Evolutionary conservation across 2,329 filamentous ascomycete species (phyloP).

Genomic region (Cladosporium phlei): DNA sequence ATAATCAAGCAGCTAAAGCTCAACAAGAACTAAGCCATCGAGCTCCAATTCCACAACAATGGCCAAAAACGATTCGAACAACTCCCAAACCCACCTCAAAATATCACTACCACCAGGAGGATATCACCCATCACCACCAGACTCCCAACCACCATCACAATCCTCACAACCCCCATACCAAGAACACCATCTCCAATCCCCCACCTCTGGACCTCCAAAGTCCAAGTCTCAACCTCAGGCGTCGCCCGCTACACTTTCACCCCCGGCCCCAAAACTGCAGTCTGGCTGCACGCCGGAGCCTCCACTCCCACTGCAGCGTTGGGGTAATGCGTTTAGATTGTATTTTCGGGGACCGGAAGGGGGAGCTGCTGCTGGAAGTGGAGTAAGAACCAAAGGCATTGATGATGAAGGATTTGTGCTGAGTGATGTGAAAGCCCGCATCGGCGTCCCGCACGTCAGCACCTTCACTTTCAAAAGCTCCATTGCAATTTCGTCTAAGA

Average conservation of each 20-base stretch:
- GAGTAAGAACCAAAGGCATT: neutral
- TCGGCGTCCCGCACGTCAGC: slow-evolving; percentile 3
- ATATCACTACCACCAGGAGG: no score
- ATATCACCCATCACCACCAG: no score
- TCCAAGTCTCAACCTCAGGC: slow-evolving; percentile 5
- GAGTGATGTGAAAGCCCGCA: slow-evolving; percentile 8
- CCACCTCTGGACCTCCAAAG: slow-evolving; percentile 7
- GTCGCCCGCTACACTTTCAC: slow-evolving; percentile 9
- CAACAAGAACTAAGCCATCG: no score
- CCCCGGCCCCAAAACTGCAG: slow-evolving; percentile 1
- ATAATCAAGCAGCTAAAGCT: no score
- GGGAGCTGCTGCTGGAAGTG: no score
- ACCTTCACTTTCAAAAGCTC: slow-evolving; percentile 4
- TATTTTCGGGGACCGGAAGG: no score
- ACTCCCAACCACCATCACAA: slow-evolving; percentile 5
- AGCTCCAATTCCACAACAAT: no score
- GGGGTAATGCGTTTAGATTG: no score
- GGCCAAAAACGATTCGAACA: no score
- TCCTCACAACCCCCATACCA: no score
- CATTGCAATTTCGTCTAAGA: neutral
- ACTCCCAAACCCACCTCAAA: no score
- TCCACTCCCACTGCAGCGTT: neutral
- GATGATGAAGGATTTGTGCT: slow-evolving; percentile 7
- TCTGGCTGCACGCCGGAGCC: slow-evolving; percentile 8
- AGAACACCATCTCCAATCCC: no score